These are phyloP conservation scores for Pseudogymnoascus verrucosus DNA, from an alignment of 2,329 filamentous ascomycete genomes.

Conservation along the genomic window DNA sequence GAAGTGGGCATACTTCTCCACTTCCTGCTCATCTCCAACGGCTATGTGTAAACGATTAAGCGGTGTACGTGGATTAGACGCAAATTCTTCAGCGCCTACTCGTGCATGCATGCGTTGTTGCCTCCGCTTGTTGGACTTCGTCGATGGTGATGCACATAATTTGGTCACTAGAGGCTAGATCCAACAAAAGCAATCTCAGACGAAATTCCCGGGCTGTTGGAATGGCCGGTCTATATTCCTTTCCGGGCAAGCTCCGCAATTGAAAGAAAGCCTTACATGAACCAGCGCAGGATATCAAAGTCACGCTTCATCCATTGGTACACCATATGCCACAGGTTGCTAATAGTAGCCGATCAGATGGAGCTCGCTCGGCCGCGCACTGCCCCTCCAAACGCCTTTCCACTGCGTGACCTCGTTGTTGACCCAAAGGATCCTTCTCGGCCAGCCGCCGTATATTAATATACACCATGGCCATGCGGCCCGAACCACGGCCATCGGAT, in stretches of 20 bases:
- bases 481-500: background rate
- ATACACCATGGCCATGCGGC: constrained; percentile 1
- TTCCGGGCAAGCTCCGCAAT: background rate
- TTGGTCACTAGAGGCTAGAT: constrained; percentile 2
- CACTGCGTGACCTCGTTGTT: constrained; percentile 1
- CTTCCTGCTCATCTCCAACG: background rate
- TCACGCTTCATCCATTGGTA: background rate
- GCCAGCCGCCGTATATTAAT: background rate
- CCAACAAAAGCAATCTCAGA: constrained; percentile 1
- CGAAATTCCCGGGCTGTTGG: background rate
- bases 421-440: constrained; percentile 3
- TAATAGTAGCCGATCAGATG: background rate
- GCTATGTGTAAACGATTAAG: background rate
- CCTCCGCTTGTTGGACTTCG: background rate
- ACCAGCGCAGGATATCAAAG: background rate
- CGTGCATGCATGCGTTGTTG: background rate
- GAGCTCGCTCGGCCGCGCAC: background rate
- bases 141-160: background rate
- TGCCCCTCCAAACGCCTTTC: background rate
- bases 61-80: constrained; percentile 1
- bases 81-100: constrained; percentile 1
- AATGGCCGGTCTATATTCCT: background rate
- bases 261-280: background rate
- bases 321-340: background rate
- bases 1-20: background rate